Base-by-base conservation (phyloP, 352 stramenopile species). In the Hyaloperonospora arabidopsidis region DNA sequence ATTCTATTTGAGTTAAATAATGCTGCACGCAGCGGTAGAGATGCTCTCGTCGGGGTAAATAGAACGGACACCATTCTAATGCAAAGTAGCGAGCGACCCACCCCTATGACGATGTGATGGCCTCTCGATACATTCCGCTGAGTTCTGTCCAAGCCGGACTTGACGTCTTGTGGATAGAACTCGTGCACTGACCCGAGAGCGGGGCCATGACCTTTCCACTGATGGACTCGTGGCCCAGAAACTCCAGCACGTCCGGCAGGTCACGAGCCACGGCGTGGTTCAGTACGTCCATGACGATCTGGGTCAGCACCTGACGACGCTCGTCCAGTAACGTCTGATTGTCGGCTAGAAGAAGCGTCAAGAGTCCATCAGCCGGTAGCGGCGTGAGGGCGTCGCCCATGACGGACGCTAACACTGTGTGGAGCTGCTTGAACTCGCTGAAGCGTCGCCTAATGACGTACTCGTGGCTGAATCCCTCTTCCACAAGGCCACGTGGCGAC, bases 391-490 rank as follows among this genome's bases (percentile, higher is more conserved):
- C 59, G 17, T 65, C 49, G 11, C 58, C 59, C 66, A 87, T 79
- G 57, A 82, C 49, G 5, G 74, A 56, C 25, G 54, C 65, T 49
- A 89, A 61, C 38, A 68, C 67, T 3, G 61, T 45, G 58, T 89
- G 73, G 49, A 89, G 76, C 44, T 70, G 65, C 68, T 84, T 83
- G 57, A 89, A 87, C 49, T 89, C 79, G 49, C 63, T 61, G 29
- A 84, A 84, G 47, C 76, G 78, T 15, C 76, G 74, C n/a, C 74
- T 74, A 52, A 89, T 84, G 40, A 68, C 63, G 67, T 89, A 89
- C 18, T 65, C 61, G 40, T 65, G 52, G 18, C 41, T 65, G 51
- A 71, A 71, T 18, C 61, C 54, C 39, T 72, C 65, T 49, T 81
- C 72, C 19, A 64, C 45, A 10, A 50, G 54, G 2, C 60, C 60